A percentile compares a stretch with the other conserved stretches of the same genome.
Evolutionary conservation across 805 yeast genomes (phyloP).

Genomic region (Lachancea cidri): DNA sequence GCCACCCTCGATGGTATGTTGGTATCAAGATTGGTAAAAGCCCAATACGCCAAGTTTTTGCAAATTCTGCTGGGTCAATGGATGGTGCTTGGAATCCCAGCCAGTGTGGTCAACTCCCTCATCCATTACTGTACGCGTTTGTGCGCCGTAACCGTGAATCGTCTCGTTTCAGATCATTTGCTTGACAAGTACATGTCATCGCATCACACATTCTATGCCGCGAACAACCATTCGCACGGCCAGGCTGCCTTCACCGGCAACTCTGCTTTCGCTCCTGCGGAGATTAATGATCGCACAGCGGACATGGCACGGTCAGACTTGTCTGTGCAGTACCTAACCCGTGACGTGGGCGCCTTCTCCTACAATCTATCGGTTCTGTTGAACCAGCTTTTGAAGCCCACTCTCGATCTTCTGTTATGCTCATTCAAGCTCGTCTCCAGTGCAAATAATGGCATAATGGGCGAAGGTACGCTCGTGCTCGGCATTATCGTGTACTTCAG

Average conservation of each 20-base stretch:
- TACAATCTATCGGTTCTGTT: conserved; percentile 68
- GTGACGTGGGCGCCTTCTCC: conserved; percentile 72
- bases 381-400: conserved; percentile 78
- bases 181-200: conserved; percentile 70
- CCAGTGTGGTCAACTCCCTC: conserved; percentile 70
- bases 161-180: conserved; percentile 57
- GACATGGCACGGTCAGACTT: conserved; percentile 11
- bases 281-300: conserved; percentile 4
- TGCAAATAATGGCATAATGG: conserved; percentile 37
- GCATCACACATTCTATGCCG: conserved; percentile 28
- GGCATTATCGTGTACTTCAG: conserved; percentile 80
- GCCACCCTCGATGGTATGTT: conserved; percentile 83
- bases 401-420: conserved; percentile 71
- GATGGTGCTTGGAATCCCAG: conserved; percentile 85
- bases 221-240: conserved; percentile 57
- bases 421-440: conserved; percentile 65
- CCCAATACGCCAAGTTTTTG: conserved; percentile 58
- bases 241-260: conserved; percentile 15
- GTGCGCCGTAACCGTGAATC: conserved; percentile 54
- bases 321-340: conserved; percentile 42
- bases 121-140: conserved; percentile 56
- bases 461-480: conserved; percentile 72
- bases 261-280: conserved; percentile 1
- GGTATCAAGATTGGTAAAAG: conserved; percentile 75
- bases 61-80: conserved; percentile 58